These are phyloP conservation scores for Cordyceps pruinosa DNA, from an alignment of 2,329 filamentous ascomycete genomes.

Conservation along the genomic window DNA sequence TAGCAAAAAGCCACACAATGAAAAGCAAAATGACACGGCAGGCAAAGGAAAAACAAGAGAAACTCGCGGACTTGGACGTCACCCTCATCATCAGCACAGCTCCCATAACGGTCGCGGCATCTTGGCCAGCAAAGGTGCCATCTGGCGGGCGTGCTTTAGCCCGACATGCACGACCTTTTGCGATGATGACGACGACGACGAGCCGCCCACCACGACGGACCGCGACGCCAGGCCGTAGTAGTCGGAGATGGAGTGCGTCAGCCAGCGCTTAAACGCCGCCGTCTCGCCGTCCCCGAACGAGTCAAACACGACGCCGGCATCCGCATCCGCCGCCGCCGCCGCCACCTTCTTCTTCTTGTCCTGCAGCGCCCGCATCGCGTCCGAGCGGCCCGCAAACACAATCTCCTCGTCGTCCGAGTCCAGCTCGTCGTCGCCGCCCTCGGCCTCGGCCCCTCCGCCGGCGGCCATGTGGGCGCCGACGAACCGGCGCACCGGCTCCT, in stretches of 20 bases:
- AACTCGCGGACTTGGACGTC: background rate
- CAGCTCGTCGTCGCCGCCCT: slow-evolving; percentile 2
- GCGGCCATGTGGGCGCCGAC: slow-evolving; percentile 39
- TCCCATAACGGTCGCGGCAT: slow-evolving; percentile 60
- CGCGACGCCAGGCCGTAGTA: slow-evolving; percentile 88
- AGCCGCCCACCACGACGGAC: slow-evolving; percentile 65
- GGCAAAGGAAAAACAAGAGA: background rate
- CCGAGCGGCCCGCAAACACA: slow-evolving; percentile 73
- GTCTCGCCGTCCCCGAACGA: slow-evolving; percentile 66
- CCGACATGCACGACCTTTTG: slow-evolving; percentile 79
- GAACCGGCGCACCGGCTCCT: slow-evolving; percentile 75
- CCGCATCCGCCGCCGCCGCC: slow-evolving; percentile 49
- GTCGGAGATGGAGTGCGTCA: slow-evolving; percentile 83
- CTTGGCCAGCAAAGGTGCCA: slow-evolving; percentile 24
- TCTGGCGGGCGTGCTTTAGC: slow-evolving; percentile 44
- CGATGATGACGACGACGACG: too few species aligned
- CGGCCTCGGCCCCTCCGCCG: slow-evolving; percentile 22
- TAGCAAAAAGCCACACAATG: background rate
- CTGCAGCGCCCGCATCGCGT: slow-evolving; percentile 43
- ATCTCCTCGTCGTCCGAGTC: slow-evolving; percentile 68
- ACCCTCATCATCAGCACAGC: slow-evolving; percentile 35
- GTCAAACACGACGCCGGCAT: slow-evolving; percentile 69
- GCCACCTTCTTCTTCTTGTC: slow-evolving; percentile 42
- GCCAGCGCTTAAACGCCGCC: slow-evolving; percentile 76
- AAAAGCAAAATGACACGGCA: background rate